Percentiles rank a stretch among this genome's conserved stretches.
phyloP scores from a whole-genome alignment of 176 grass and related monocot species.

The Avena eriantha region DNA sequence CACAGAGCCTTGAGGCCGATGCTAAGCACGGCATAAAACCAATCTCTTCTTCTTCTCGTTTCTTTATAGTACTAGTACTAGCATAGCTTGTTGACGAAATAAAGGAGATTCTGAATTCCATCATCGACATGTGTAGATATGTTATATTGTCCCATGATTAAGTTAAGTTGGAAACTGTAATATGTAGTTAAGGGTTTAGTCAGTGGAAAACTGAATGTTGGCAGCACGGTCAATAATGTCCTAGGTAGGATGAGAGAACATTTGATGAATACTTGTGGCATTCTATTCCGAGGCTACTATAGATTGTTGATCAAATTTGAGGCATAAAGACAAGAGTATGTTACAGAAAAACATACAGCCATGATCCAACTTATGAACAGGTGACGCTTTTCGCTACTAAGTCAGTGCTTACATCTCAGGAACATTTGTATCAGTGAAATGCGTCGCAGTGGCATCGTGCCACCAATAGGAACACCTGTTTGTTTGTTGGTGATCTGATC shows the following conservation, averaged over 20 bases:
- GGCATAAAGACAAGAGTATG: not conserved
- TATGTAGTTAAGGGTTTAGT: not conserved
- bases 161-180: not conserved
- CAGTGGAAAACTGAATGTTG: not conserved
- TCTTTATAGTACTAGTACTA: too few relatives aligned
- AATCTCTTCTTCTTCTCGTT: too few relatives aligned
- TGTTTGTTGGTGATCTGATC: not conserved
- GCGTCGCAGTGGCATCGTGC: slow-evolving; percentile 4
- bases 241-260: not conserved
- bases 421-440: slow-evolving; percentile 21
- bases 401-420: not conserved
- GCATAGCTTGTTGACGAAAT: too few relatives aligned
- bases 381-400: not conserved
- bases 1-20: too few relatives aligned
- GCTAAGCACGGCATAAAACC: too few relatives aligned
- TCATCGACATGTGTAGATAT: not conserved
- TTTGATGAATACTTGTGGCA: not conserved
- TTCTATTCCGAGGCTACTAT: not conserved
- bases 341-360: not conserved
- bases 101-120: slow-evolving; percentile 41
- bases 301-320: not conserved
- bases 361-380: not conserved
- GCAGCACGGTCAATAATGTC: not conserved
- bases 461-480: not conserved
- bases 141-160: not conserved